Evolutionary conservation across 805 yeast species (phyloP), one percentile per base, ranked within the genome.

Genomic region (Cyberlindnera mrakii): DNA sequence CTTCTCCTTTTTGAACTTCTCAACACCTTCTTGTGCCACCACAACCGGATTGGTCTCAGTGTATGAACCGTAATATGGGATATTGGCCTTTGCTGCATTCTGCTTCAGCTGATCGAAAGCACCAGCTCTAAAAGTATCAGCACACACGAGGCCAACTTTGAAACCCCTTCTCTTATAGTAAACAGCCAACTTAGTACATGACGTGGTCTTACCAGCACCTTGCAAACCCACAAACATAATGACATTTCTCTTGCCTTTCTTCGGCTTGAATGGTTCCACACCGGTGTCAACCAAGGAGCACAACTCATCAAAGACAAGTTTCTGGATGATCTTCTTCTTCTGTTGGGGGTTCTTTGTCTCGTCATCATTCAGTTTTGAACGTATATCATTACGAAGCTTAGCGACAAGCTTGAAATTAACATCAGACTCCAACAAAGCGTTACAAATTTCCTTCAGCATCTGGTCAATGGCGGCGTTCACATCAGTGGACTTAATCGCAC

Each of bases 101-200:
- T 91, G 99, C 63, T 93, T 91, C 66, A 91, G 76, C 72, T 91
- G 99, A 67, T 91, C 99, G 70, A 91, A 91, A 3, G 99, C 99
- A 74, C 99, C 99, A 31, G 99, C 99, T 74, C 99, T 82, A 74
- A 91, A 93, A 27, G 99, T 93, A 71, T 93, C 99, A 2, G 99
- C 99, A 77, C 99, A 93, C 20, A 93, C 98, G 60, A 93, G 71
- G 41, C 98, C 98, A 37, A 88, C 96, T 62, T 89, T 90, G 66
- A 82, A 88, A 3, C 97, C 97, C 58, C 97, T 74, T 59, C 90
- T 78, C 58, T 89, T 91, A 62, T 93, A 93, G 62, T 86, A 90
- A 2, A 88, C 95, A 0, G 99, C 99, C 55, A 91, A 71, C 57
- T 93, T 93, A 2, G 99, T 93, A 78, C 97, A 90, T 3, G 96